Evolutionary conservation across 495 filamentous ascomycete genomes (phyloP), one percentile per base, ranked within the genome.

Genomic region (Delitschia confertaspora): DNA sequence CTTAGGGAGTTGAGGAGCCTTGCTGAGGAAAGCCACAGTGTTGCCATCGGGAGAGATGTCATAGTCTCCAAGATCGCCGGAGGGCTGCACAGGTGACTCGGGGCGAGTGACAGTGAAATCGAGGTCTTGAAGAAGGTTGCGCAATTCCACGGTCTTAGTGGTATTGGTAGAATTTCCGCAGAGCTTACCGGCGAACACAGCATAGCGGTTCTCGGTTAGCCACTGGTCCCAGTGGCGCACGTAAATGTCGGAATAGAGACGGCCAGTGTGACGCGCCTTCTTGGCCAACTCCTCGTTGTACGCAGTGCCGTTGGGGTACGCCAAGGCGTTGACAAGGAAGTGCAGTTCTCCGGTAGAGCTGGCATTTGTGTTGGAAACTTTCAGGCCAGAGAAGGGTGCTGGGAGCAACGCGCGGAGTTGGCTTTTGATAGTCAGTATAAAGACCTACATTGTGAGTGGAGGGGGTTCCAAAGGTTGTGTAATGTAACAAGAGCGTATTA

Each of bases 211-310:
- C 3, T 67, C 62, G 1, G 74, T 74, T 13, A 79, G 65, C 57
- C 79, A 88, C 16, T 60, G 60, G 50, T 88, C 82, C 84, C 84
- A 89, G 56, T 89, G 83, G 14, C 84, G 74, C 25, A 80, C 75
- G 56, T 84, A 88, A 32, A 85, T 70, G 42, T 69, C 72, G 36
- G 75, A 73, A 54, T 87, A 88, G 24, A 85, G 69, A 38, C 73
- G 74, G 4, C 72, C 84, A 9, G 72, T 70, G 9, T 79, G 77
- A 3, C 64, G 55, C 5, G 73, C 69, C 32, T 72, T 75, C 41
- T 67, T 58, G 14, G 71, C 79, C 0, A 69, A 64, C 39, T 78
- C 65, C 8, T 68, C 61, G 46, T 85, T 81, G 60, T 77, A 75
- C 2, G 80, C 63, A 1, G 71, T 65, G 5, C 81, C 83, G 24